Evolutionary conservation across 192 early-diverging fungal genomes (phyloP), one percentile per base, ranked within the genome.

Genomic region (Spizellomyces punctatus): DNA sequence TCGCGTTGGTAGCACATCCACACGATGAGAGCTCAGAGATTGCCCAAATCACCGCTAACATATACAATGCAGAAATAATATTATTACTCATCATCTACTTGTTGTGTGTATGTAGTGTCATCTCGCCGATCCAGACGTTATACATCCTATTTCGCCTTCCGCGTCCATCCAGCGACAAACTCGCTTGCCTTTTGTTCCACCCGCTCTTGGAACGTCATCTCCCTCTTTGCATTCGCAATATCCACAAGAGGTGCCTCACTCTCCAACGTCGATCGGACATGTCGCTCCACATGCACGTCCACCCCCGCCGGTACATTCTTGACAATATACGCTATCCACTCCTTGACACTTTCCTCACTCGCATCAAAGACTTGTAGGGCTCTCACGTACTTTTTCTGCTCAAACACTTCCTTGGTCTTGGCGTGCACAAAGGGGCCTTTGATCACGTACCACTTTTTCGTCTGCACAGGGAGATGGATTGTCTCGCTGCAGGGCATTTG

Each of bases 321-420:
- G 52, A 83, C 84, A 63, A 98, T 77, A 77, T 97, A 96, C 19
- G 82, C 85, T n/a, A 94, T 72, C 91, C 90, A 95, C 71, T 84
- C 83, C 58, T 90, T 80, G 19, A 95, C 83, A 0, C 86, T 88
- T 57, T 92, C 90, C 9, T 82, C 83, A 61, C 92, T 82, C 21
- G 90, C 79, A 71, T 96, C 93, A 60, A 89, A 87, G 22, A 96
- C 84, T 54, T 92, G 89, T 67, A 99, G 73, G 41, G 90, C 70
- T 27, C 95, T 86, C 79, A 90, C 88, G 76, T 94, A 89, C 59
- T 92, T 95, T 79, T 91, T 90, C 58, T 93, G 86, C 82, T 98
- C 96, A 86, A 99, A 99, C 14, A 94, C 90, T 78, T 99, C 96
- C 83, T 96, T 95, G 36, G 92, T 86, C 80, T 96, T 95, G 75